phyloP scores from a whole-genome alignment of 331 rosid species.

The Dryas integrifolia region DNA sequence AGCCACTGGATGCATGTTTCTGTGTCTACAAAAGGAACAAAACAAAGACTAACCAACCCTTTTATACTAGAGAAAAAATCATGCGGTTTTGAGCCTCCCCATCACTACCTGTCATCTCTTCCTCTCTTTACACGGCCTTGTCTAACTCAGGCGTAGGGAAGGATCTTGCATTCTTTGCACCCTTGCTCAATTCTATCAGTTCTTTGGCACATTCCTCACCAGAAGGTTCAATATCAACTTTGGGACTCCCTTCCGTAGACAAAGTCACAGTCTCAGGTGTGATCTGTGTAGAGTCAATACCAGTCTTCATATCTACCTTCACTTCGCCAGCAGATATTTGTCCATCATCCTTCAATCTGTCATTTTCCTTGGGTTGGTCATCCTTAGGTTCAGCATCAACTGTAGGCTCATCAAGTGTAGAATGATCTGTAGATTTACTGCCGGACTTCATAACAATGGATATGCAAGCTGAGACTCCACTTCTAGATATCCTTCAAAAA shows the following conservation, averaged over 20 bases:
- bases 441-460: constrained; percentile 21
- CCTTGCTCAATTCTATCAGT: constrained; percentile 17
- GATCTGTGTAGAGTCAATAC: constrained; percentile 15
- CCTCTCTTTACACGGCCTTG: constrained; percentile 15
- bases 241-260: constrained; percentile 10
- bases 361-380: constrained; percentile 13
- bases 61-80: constrained; percentile 27
- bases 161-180: constrained; percentile 7
- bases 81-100: constrained; percentile 20
- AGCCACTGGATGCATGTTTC: constrained; percentile 18
- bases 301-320: constrained; percentile 25
- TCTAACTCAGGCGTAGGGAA: constrained; percentile 19
- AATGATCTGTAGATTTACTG: constrained; percentile 17
- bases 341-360: constrained; percentile 19
- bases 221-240: constrained; percentile 19
- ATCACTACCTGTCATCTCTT: constrained; percentile 12
- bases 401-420: constrained; percentile 18
- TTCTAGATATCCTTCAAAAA: constrained; percentile 31
- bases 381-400: constrained; percentile 24
- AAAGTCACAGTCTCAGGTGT: constrained; percentile 6
- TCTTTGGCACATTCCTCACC: constrained; percentile 17
- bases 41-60: constrained; percentile 16
- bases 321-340: constrained; percentile 21
- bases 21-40: constrained; percentile 20
- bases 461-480: constrained; percentile 26